A percentile compares a stretch with the other conserved stretches of the same genome.
Conservation (phyloP, 2,329 filamentous ascomycete species). For the Fusarium brevicatenulatum region DNA sequence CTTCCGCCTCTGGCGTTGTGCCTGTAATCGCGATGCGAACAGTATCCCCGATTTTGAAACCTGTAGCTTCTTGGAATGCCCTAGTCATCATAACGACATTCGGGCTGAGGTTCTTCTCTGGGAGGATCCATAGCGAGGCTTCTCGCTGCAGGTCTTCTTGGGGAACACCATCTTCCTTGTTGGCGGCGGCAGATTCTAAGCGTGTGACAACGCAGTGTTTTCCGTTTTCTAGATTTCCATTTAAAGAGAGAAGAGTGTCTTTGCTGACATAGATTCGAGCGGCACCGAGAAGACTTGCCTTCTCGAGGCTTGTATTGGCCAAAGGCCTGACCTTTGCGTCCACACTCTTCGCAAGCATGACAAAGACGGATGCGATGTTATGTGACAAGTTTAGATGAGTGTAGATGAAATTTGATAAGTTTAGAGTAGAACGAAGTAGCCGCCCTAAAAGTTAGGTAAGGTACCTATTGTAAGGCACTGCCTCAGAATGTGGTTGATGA, state of each 20-base stretch:
- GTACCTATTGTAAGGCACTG: neutral
- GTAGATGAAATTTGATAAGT: neutral
- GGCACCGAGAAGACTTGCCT: conserved; percentile 55
- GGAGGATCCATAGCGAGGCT: conserved; percentile 61
- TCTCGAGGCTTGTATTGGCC: conserved; percentile 54
- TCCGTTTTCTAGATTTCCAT: conserved; percentile 55
- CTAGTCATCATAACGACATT: conserved; percentile 78
- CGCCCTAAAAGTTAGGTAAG: neutral
- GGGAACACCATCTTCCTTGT: conserved; percentile 10
- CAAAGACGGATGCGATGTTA: neutral
- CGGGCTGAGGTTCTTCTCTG: conserved; percentile 71
- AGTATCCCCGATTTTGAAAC: conserved; percentile 76
- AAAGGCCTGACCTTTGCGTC: conserved; percentile 56
- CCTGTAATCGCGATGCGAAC: conserved; percentile 68
- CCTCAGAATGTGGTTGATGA: neutral
- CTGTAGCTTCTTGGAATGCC: conserved; percentile 76
- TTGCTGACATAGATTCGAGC: conserved; percentile 61
- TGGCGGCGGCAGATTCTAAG: conserved; percentile 21
- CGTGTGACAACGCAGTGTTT: conserved; percentile 55
- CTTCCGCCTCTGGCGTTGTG: conserved; percentile 63
- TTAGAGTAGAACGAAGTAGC: too few species aligned
- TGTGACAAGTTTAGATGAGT: neutral
- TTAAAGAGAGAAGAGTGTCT: conserved; percentile 58
- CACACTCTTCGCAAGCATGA: conserved; percentile 50
- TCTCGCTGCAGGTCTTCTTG: conserved; percentile 49